Evolutionary conservation across 1,139 yeast species (phyloP), one percentile per base, ranked within the genome.

Genomic region (Yamadazyma membranifaciens): DNA sequence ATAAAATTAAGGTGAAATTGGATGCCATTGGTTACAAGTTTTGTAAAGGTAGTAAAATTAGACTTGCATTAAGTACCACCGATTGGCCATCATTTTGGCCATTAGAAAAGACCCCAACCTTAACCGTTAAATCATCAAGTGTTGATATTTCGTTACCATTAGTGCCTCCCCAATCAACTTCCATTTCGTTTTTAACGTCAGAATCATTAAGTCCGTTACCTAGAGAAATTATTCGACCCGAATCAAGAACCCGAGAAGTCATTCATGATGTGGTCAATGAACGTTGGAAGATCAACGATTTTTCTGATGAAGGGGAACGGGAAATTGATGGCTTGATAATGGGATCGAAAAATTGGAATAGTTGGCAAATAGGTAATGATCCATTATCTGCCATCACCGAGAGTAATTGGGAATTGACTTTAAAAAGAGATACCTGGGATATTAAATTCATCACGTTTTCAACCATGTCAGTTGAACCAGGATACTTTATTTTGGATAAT

Each of bases 21-120:
- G 74, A 69, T 48, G 68, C 65, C 6, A 41, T 65, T 30, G 74
- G 73, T 25, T 51, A 63, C 37, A 57, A 57, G 20, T 9, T 68
- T 12, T 51, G 43, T 10, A 52, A 54, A 36, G 69, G 68, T 4
- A 73, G 67, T 44, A 57, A 49, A 33, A 38, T 68, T 20, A 55
- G 69, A 43, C 46, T 68, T 16, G 66, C 69, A 0, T 52, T 68
- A 31, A 65, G 72, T 11, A 56, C 73, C 1, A 57, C 67, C 27
- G 73, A 67, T 44, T 68, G 74, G 73, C 73, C 73, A 10, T 69
- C 65, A 39, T 56, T 59, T 31, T 68, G 73, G 73, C 73, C 73
- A 30, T 51, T 62, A 0, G 60, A 48, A 4, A 65, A 58, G 47
- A 62, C 55, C 17, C 69, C 67, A 38, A 60, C 54, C 2, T 47